These are phyloP conservation scores for Haplosporangium sp. DNA, from an alignment of 371 early-diverging fungal species.

Conservation along the genomic window DNA sequence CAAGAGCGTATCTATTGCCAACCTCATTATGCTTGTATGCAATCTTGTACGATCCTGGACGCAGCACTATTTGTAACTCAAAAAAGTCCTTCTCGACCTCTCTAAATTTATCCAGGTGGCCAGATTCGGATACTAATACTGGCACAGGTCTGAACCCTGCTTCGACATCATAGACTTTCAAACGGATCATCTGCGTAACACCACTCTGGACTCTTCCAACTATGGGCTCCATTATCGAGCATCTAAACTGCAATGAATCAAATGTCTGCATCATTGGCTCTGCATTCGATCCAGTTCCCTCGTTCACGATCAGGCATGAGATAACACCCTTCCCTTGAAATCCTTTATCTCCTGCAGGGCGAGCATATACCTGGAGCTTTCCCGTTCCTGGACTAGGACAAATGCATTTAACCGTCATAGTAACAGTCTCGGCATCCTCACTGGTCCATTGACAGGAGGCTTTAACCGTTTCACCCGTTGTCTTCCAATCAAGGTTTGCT, in stretches of 20 bases:
- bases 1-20: neutral
- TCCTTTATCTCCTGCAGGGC: neutral
- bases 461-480: neutral
- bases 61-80: slow-evolving; percentile 22
- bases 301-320: slow-evolving; percentile 29
- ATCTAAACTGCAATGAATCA: neutral
- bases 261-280: slow-evolving; percentile 13
- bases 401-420: slow-evolving; percentile 19
- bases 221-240: slow-evolving; percentile 26
- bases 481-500: slow-evolving; percentile 8
- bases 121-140: neutral
- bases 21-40: neutral
- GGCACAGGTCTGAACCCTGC: slow-evolving; percentile 2
- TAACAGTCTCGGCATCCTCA: slow-evolving; percentile 18
- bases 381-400: slow-evolving; percentile 38
- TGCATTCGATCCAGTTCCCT: slow-evolving; percentile 23
- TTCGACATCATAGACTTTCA: slow-evolving; percentile 7
- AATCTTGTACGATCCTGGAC: slow-evolving; percentile 25
- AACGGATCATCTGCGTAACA: slow-evolving; percentile 18
- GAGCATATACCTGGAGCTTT: slow-evolving; percentile 4
- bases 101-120: neutral
- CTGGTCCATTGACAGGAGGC: slow-evolving; percentile 10
- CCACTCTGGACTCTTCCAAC: slow-evolving; percentile 19
- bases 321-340: neutral
- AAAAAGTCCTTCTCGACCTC: slow-evolving; percentile 19